Percentiles rank a stretch among this genome's conserved stretches.
Conservation (phyloP, 352 stramenopile genomes). For the Lagenidium giganteum region DNA sequence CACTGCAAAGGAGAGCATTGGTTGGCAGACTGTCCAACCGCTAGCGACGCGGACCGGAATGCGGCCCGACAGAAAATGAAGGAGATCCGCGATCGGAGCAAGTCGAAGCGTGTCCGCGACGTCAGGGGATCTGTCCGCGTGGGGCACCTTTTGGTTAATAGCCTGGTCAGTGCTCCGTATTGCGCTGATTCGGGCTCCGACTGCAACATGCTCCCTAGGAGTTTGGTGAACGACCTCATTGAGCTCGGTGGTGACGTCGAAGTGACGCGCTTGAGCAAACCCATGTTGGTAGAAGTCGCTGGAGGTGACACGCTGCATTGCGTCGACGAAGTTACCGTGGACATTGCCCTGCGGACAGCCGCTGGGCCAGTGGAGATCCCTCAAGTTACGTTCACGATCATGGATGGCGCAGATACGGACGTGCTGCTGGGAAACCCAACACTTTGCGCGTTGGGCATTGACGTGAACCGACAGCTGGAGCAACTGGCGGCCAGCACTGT, state of each 20-base stretch:
- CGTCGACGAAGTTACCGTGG: background rate
- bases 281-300: background rate
- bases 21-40: slow-evolving; percentile 8
- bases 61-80: no score
- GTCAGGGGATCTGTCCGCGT: no score
- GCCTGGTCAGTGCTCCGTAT: background rate
- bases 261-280: no score
- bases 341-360: background rate
- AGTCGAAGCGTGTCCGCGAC: no score
- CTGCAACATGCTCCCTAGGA: background rate
- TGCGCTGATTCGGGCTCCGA: background rate
- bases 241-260: no score
- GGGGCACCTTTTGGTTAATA: background rate
- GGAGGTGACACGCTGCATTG: background rate
- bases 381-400: background rate
- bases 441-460: background rate
- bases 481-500: background rate
- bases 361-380: background rate
- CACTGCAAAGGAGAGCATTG: slow-evolving; percentile 16
- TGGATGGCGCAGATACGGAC: background rate
- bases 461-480: slow-evolving; percentile 1
- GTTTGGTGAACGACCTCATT: no score
- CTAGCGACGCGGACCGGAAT: slow-evolving; percentile 3
- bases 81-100: no score
- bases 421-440: background rate